These are phyloP conservation scores for Yarrowia sp. DNA, from an alignment of 805 yeast species.

Conservation along the genomic window DNA sequence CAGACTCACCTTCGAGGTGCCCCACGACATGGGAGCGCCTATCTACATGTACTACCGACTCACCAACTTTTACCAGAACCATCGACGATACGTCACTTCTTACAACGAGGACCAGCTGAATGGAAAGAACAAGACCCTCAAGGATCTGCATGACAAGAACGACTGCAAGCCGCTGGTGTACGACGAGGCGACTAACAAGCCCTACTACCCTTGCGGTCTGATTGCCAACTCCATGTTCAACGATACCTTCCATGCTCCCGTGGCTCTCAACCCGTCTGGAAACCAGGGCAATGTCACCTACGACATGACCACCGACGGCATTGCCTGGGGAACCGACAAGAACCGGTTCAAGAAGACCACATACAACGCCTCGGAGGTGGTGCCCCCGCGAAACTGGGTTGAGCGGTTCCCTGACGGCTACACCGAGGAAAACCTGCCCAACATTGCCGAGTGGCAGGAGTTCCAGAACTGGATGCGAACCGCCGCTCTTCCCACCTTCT, in stretches of 20 bases:
- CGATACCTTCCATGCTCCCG: constrained; percentile 74
- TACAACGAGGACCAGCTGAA: constrained; percentile 80
- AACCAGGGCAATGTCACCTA: constrained; percentile 48
- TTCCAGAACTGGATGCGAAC: constrained; percentile 98
- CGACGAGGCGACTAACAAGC: constrained; percentile 57
- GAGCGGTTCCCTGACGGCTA: constrained; percentile 84
- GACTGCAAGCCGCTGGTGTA: constrained; percentile 71
- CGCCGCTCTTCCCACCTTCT: constrained; percentile 88
- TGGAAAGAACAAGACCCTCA: constrained; percentile 70
- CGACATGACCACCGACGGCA: constrained; percentile 61
- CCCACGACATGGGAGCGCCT: constrained; percentile 72
- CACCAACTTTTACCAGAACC: constrained; percentile 93
- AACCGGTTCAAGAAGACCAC: constrained; percentile 73
- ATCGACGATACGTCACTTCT: constrained; percentile 88
- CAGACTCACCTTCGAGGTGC: constrained; percentile 72
- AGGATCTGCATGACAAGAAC: constrained; percentile 56
- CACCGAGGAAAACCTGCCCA: constrained; percentile 79
- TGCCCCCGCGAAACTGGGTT: constrained; percentile 95
- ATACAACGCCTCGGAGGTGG: constrained; percentile 72
- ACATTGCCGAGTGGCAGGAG: constrained; percentile 76
- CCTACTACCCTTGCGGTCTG: constrained; percentile 92
- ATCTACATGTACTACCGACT: constrained; percentile 80
- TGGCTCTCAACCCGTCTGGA: constrained; percentile 49
- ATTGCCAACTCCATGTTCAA: constrained; percentile 93
- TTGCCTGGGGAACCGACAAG: constrained; percentile 86